These are phyloP conservation scores for Candida koratica DNA, from an alignment of 805 yeast genomes.

Conservation along the genomic window DNA sequence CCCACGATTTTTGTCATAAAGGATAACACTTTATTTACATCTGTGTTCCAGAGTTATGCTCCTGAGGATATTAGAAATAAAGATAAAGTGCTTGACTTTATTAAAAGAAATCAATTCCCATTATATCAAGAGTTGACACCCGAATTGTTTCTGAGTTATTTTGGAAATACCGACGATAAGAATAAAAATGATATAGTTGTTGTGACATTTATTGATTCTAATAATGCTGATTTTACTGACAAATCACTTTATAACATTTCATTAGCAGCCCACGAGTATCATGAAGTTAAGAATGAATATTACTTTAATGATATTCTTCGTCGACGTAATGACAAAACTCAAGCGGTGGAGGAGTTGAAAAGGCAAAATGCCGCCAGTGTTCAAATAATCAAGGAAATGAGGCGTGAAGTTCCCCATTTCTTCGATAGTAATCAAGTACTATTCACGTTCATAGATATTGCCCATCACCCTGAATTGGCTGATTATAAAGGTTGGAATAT, in stretches of 20 bases:
- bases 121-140: slow-evolving; percentile 50
- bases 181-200: slow-evolving; percentile 40
- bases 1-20: slow-evolving; percentile 64
- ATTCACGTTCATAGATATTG: slow-evolving; percentile 50
- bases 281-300: slow-evolving; percentile 39
- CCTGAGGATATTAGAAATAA: slow-evolving; percentile 59
- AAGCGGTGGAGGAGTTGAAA: slow-evolving; percentile 38
- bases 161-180: slow-evolving; percentile 18
- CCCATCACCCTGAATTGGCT: slow-evolving; percentile 29
- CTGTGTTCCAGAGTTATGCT: slow-evolving; percentile 56
- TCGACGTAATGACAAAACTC: slow-evolving; percentile 35
- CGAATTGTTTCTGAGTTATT: slow-evolving; percentile 29
- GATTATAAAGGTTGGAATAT: slow-evolving; percentile 35
- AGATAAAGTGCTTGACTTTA: slow-evolving; percentile 46
- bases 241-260: slow-evolving; percentile 37
- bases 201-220: slow-evolving; percentile 45
- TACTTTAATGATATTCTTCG: slow-evolving; percentile 31
- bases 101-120: slow-evolving; percentile 49
- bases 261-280: slow-evolving; percentile 47
- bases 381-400: slow-evolving; percentile 45
- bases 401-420: slow-evolving; percentile 46
- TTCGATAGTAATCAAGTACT: slow-evolving; percentile 41
- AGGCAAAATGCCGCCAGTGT: slow-evolving; percentile 39
- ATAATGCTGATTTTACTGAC: slow-evolving; percentile 29
- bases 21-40: slow-evolving; percentile 50